Evolutionary conservation across 176 grass and related monocot genomes (phyloP), one percentile per base, ranked within the genome.

Genomic region (Paspalum notatum): DNA sequence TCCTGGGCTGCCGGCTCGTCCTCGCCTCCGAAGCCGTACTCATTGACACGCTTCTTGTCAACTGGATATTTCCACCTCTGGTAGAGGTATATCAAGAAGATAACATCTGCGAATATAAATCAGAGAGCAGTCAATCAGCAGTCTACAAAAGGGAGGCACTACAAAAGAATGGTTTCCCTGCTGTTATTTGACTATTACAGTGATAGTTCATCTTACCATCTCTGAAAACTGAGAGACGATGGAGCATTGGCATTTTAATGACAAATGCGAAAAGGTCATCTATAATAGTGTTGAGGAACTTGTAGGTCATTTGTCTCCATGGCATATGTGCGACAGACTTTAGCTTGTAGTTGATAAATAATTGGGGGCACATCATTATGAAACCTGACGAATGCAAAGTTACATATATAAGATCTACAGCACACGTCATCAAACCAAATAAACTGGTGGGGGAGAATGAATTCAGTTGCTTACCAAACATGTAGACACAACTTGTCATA

Each of bases 251-350:
- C 97, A 99, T 99, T 88, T 99, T 96, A 32, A 99, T 99, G 24
- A 99, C 97, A 93, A 99, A 99, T 22, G 97, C 97, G 6, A 99
- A 99, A 76, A 99, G 90, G 27, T 99, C 97, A 20, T 99, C 97
- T 10, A 99, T 96, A 40, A 99, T 96, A 47, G 97, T 99, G 81
- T 99, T 99, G n/a, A 99, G 92, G 83, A 99, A 99, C 80, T 99
- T 99, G 80, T 99, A 99, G 53, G 97, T 99, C 97, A 99, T 99
- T 71, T 99, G 97, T 62, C 97, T 93, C 97, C 97, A 99, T 72
- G 97, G 97, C 81, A 99, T 93, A 82, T 99, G 97, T 38, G 97
- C 89, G 6, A 99, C 97, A 2, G 97, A 99, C 82, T 96, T 42
- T 13, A 99, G 92, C 76, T 99, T 99, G 78, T 99, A 99, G 78